Conservation (phyloP, 257 asterid genomes). For the Petunia secreta region DNA sequence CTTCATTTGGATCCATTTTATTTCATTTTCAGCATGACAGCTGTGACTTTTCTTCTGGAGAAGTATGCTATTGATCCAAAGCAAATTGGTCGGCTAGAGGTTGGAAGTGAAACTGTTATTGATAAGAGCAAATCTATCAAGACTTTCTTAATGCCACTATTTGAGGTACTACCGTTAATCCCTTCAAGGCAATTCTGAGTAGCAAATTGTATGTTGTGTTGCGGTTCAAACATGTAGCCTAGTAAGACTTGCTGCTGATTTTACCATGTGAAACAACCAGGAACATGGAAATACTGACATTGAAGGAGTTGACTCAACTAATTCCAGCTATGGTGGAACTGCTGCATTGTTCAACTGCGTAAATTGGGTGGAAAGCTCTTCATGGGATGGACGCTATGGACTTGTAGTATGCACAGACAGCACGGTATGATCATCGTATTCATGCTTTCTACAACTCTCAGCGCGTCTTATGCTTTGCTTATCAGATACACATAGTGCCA, state of each 20-base stretch:
- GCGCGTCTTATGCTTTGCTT: too few species aligned
- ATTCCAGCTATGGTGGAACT: constrained; percentile 58
- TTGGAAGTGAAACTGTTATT: constrained; percentile 93
- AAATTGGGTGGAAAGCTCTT: constrained; percentile 93
- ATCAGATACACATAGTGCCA: too few species aligned
- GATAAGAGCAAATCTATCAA: constrained; percentile 97
- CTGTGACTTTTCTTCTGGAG: constrained; percentile 79
- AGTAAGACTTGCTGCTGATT: constrained; percentile 23
- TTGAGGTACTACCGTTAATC: constrained; percentile 59
- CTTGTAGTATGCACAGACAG: constrained; percentile 71
- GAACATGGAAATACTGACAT: constrained; percentile 84
- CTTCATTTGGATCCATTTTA: too few species aligned
- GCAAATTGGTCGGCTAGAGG: constrained; percentile 93
- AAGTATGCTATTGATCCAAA: constrained; percentile 79
- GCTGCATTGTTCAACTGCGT: constrained; percentile 69
- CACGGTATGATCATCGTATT: constrained; percentile 64
- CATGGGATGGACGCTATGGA: constrained; percentile 83
- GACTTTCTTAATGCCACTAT: constrained; percentile 94
- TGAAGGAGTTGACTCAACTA: constrained; percentile 95
- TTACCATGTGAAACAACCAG: constrained; percentile 45
- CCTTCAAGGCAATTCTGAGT: not conserved
- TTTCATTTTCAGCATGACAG: constrained; percentile 78
- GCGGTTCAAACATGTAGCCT: not conserved
- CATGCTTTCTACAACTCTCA: constrained; percentile 10
- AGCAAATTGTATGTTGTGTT: too few species aligned